Evolutionary conservation across 805 yeast species (phyloP), one percentile per base, ranked within the genome.

Genomic region (Monosporozyma solicola): DNA sequence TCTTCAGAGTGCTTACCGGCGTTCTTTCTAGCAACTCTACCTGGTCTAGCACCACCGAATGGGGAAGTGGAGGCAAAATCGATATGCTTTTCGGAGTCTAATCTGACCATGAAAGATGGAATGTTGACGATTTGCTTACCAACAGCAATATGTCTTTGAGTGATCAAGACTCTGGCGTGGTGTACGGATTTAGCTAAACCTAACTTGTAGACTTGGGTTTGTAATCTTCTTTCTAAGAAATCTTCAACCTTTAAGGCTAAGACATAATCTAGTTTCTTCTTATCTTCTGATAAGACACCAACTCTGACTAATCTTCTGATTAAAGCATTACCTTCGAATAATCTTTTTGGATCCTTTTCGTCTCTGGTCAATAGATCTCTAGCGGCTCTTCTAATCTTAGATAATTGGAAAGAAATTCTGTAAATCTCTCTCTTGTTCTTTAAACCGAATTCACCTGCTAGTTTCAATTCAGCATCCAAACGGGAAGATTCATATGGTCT

Each of bases 41-140:
- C 99, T 69, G 99, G 95, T 83, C 99, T 92, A 70, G 97, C 99
- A 81, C 99, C 99, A 78, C 99, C 99, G 90, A 88, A 92, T 78
- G 99, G 99, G 67, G 99, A 94, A 76, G 88, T 89, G 75, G 94
- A 86, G 71, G 99, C 95, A 72, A 92, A 94, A 84, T 94, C 98
- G 79, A 94, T 89, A 89, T 94, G 98, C 87, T 94, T 94, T 82
- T 94, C 99, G 66, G 99, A 91, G 82, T 94, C 99, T 75, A 94
- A 87, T 84, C 99, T 95, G 63, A 94, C 99, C 85, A 91, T 87
- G 92, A 94, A 94, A 65, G 98, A 92, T 78, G 99, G 98, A 67
- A 94, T 87, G 82, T 83, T 87, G 77, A 94, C 99, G 69, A 90
- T 83, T 82, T 94, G 99, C 86, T 95, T 94, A 80, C 99, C 99